phyloP scores from a whole-genome alignment of 2,329 filamentous ascomycete genomes.

The Aureobasidium sp. region DNA sequence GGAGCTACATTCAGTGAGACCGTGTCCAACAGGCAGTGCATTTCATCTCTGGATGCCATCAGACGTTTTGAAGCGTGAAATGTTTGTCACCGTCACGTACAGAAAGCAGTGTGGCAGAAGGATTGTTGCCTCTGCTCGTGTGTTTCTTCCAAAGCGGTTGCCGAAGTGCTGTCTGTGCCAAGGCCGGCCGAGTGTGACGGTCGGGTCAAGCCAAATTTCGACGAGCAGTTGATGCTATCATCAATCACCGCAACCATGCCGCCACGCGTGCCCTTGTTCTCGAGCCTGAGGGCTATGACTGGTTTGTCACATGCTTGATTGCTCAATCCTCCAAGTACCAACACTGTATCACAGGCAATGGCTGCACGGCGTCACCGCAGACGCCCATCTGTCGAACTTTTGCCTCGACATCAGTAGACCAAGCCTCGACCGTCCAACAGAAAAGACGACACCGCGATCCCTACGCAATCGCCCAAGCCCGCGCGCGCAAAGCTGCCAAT shows the following conservation, averaged over 20 bases:
- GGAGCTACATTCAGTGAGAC: too few relatives aligned
- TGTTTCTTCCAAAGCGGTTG: not conserved
- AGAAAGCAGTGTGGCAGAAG: too few relatives aligned
- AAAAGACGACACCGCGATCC: conserved; percentile 67
- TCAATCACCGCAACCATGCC: conserved; percentile 32
- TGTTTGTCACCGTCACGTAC: too few relatives aligned
- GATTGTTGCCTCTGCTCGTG: too few relatives aligned
- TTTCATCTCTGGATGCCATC: too few relatives aligned
- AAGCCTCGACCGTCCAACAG: conserved; percentile 51
- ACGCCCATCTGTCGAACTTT: conserved; percentile 31
- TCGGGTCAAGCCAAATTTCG: not conserved
- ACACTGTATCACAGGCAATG: not conserved
- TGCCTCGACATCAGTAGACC: conserved; percentile 59
- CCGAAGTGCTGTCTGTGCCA: not conserved
- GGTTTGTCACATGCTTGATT: conserved; percentile 23
- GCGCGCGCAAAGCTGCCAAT: conserved; percentile 78
- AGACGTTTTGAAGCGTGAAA: too few relatives aligned
- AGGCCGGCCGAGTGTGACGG: not conserved
- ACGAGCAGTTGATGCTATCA: not conserved
- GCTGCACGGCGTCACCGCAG: conserved; percentile 7
- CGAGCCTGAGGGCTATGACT: conserved; percentile 37
- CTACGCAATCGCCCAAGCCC: conserved; percentile 72
- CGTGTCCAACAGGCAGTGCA: too few relatives aligned
- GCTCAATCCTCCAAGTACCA: not conserved
- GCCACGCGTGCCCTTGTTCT: conserved; percentile 39